phyloP scores from a whole-genome alignment of 1,284 basidiomycete genomes.

The Leccinum pachyderme region DNA sequence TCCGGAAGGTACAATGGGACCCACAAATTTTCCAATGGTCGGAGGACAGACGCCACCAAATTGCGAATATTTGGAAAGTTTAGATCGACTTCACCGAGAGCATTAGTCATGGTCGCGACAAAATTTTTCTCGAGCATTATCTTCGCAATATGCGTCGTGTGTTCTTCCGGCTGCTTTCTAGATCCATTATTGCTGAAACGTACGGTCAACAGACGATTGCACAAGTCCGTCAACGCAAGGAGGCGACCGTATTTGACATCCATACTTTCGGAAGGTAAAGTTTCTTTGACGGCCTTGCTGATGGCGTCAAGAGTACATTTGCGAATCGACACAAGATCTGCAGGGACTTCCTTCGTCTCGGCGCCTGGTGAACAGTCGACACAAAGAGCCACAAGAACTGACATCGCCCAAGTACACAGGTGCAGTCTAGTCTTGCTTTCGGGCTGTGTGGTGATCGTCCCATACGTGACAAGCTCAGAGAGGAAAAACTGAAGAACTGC shows the following conservation, averaged over 20 bases:
- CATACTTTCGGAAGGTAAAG: constrained; percentile 60
- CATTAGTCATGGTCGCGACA: constrained; percentile 85
- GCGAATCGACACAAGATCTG: constrained; percentile 81
- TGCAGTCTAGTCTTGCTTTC: constrained; percentile 57
- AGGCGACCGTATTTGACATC: constrained; percentile 88
- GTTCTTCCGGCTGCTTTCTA: constrained; percentile 74
- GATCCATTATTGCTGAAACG: constrained; percentile 57
- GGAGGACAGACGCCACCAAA: constrained; percentile 82
- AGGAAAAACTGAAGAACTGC: constrained; percentile 76
- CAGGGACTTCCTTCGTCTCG: constrained; percentile 74
- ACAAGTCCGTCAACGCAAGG: constrained; percentile 85
- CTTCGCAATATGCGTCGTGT: constrained; percentile 90
- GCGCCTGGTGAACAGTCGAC: constrained; percentile 71
- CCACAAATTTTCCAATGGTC: constrained; percentile 88
- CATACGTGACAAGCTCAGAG: constrained; percentile 75
- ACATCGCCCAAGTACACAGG: constrained; percentile 88
- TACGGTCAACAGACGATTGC: constrained; percentile 84
- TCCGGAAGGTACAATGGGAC: constrained; percentile 30
- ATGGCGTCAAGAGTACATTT: constrained; percentile 90
- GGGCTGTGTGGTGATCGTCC: constrained; percentile 63
- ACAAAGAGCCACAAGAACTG: constrained; percentile 88
- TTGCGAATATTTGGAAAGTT: constrained; percentile 92
- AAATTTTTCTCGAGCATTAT: constrained; percentile 99
- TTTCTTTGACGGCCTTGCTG: constrained; percentile 85
- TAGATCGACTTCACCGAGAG: constrained; percentile 91